Conservation (phyloP, 1,284 basidiomycete species). For the Hemileia vastatrix region DNA sequence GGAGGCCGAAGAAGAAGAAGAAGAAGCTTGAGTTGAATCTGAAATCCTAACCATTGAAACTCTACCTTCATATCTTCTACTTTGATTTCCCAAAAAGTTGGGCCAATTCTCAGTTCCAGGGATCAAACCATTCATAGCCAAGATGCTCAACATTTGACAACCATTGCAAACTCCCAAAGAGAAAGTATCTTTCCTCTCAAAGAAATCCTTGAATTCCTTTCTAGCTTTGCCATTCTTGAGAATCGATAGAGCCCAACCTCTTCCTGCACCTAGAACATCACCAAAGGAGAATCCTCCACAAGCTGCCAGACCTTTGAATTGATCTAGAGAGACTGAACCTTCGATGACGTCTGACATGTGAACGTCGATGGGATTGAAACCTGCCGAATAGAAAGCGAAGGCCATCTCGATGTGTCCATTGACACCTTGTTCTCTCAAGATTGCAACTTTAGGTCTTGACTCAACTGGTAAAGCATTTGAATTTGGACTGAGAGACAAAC, state of each 20-base stretch:
- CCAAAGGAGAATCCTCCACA: conserved; percentile 99
- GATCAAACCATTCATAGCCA: conserved; percentile 73
- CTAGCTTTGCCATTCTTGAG: conserved; percentile 67
- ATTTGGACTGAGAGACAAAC: conserved; percentile 17
- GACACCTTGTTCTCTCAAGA: conserved; percentile 93
- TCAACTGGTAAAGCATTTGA: conserved; percentile 39
- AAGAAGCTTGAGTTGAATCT: conserved; percentile 51
- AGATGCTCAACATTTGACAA: conserved; percentile 86
- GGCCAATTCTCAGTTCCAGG: conserved; percentile 82
- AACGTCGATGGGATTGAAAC: conserved; percentile 87
- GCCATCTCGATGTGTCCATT: conserved; percentile 98
- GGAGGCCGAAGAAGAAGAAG: conserved; percentile 28
- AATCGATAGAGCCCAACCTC: conserved; percentile 92
- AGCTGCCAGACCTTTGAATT: conserved; percentile 79
- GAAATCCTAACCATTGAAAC: conserved; percentile 72
- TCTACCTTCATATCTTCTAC: conserved; percentile 82
- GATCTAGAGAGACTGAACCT: conserved; percentile 55
- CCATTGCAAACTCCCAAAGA: conserved; percentile 94
- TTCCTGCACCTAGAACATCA: conserved; percentile 92
- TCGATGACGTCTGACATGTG: conserved; percentile 94
- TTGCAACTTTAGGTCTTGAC: conserved; percentile 76
- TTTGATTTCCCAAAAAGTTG: conserved; percentile 75
- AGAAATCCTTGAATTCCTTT: conserved; percentile 69
- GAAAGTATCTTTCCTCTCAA: conserved; percentile 69
- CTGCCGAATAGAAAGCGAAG: conserved; percentile 87